Evolutionary conservation across 176 grass and related monocot genomes (phyloP), one percentile per base, ranked within the genome.

Genomic region (Canna indica): DNA sequence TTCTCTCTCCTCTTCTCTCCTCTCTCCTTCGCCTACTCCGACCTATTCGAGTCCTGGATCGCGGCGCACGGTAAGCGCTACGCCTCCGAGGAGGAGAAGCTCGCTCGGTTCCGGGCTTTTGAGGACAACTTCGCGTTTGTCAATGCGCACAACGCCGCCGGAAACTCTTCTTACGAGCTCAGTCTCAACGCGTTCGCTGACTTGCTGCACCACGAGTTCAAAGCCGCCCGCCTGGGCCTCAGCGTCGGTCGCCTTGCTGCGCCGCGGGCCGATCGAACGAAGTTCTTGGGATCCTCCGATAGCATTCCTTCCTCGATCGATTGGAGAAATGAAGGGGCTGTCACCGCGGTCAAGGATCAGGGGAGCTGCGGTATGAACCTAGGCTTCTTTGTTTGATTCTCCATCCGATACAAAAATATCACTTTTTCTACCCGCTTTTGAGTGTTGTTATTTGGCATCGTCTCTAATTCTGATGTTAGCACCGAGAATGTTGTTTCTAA

Each of bases 11-110:
- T 64, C 36, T 28, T 73, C 3, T 36, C 64, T 0, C 16, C 27
- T 14, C 5, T 1, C 73, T 46, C 70, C 36, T 15, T 44, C n/a
- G 70, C n/a, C 25, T 75, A 80, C 79, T 83, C 81, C 77, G 70
- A 78, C 59, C 77, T 53, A n/a, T 91, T 91, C 82, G 79, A 91
- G 20, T 80, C 88, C 22, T 91, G 88, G 88, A 87, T 80, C 85
- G 67, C 59, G 77, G 85, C 74, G 84, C 88, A 87, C 73, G 77
- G 82, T 14, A 85, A 50, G 85, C 38, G 73, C 35, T 91, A 91
- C 76, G 73, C 82, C 64, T 78, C 85, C 41, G 81, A 80, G 41
- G 79, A 32, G 70, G 88, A 85, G 85, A 80, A 81, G 76, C 82
- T 76, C 27, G 79, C 79, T 73, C 60, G 85, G 64, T 85, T 85